These are phyloP conservation scores for Starmerella stellata DNA, from an alignment of 805 yeast species.

Conservation along the genomic window DNA sequence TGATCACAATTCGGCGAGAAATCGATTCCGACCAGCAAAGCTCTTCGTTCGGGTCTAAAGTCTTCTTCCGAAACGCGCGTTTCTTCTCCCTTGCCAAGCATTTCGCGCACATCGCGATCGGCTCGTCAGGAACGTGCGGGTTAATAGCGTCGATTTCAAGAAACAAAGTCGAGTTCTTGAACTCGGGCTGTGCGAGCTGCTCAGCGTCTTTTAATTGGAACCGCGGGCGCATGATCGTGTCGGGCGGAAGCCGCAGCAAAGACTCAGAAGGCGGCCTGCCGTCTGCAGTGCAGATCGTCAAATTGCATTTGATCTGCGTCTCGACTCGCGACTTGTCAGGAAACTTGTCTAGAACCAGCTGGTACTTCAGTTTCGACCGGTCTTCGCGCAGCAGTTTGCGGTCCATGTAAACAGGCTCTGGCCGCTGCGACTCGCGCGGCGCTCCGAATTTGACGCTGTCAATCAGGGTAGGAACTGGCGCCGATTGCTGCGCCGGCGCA, in stretches of 20 bases:
- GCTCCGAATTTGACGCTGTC: slow-evolving; percentile 13
- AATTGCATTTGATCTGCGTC: slow-evolving; percentile 70
- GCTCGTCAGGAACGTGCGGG: slow-evolving; percentile 25
- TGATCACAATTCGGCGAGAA: slow-evolving; percentile 67
- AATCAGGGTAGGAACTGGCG: neutral
- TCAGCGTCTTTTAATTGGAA: slow-evolving; percentile 35
- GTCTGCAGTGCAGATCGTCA: slow-evolving; percentile 28
- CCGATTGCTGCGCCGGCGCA: neutral
- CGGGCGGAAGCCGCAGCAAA: slow-evolving; percentile 65
- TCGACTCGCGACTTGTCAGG: slow-evolving; percentile 83
- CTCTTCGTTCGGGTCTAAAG: slow-evolving; percentile 53
- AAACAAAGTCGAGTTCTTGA: slow-evolving; percentile 17
- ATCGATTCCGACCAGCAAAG: slow-evolving; percentile 62
- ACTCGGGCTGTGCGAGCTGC: neutral
- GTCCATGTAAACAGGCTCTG: slow-evolving; percentile 6
- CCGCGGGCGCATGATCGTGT: slow-evolving; percentile 73
- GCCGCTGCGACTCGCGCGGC: slow-evolving; percentile 4
- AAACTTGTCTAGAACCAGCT: slow-evolving; percentile 32
- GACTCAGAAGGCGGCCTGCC: slow-evolving; percentile 46
- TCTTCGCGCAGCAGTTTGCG: slow-evolving; percentile 6
- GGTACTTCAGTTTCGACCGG: slow-evolving; percentile 8
- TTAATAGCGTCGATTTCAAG: slow-evolving; percentile 71
- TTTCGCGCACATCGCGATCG: slow-evolving; percentile 68
- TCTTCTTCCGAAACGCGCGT: slow-evolving; percentile 81
- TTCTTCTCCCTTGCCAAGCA: slow-evolving; percentile 87